Evolutionary conservation across 2,329 filamentous ascomycete genomes (phyloP), one percentile per base, ranked within the genome.

Genomic region (Emergomyces pasteurianus): DNA sequence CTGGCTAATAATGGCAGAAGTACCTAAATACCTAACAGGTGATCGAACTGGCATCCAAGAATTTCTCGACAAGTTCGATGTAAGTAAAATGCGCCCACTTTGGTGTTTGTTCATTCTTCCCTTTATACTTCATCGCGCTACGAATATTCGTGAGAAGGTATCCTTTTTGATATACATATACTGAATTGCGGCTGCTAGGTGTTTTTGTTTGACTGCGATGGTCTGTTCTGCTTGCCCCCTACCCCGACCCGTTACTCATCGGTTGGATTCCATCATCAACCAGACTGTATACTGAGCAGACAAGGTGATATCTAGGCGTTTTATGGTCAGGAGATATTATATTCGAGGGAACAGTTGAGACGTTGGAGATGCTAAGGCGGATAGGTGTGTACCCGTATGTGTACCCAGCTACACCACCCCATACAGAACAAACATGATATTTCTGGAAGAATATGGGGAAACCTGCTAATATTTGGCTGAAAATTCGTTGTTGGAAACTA

Each of bases 141-240:
- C 21, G 12, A 31, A 28, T 21, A 31, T 43, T 28, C 10, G 21
- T 6, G 14, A 36, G 14, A 56, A 26, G 54, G 3, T n/a, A 40
- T 21, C 55, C 59, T 59, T 63, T 49, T 66, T 46, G 63, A 55
- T 50, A 31, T 23, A 42, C 23, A 12, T 18, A 50, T 46, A 59
- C 64, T 70, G 70, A 70, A 60, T 60, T 18, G n/a, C 34, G 55
- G 16, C 57, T 54, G 62, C 61, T 4, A 95, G 90, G 86, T 89
- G 42, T 97, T 99, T 71, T 80, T 99, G 14, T 90, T 99, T 70
- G 94, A 99, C 73, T 99, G 94, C 77, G 94, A 99, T 84, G 94
- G 92, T 95, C 79, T 69, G 80, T 71, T 38, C 58, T 50, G 58
- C 43, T 21, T 6, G 42, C 12, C 54, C 23, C 18, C 59, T 38